These are phyloP conservation scores for Lachancea sp. DNA, from an alignment of 805 yeast genomes.

Conservation along the genomic window DNA sequence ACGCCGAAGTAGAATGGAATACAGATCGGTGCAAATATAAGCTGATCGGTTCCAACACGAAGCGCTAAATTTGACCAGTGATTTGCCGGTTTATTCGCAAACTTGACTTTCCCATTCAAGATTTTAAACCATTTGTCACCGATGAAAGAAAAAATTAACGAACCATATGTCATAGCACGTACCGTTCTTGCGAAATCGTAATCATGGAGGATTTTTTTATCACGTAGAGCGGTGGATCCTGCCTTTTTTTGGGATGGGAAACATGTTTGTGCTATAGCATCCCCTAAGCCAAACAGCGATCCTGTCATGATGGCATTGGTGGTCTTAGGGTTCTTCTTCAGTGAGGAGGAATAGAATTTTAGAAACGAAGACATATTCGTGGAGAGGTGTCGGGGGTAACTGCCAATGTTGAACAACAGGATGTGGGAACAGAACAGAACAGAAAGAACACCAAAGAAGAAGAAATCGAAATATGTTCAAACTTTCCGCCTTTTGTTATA, in stretches of 20 bases:
- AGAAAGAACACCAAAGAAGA: neutral
- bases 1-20: slow-evolving; percentile 65
- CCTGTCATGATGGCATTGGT: slow-evolving; percentile 54
- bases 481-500: too few relatives aligned
- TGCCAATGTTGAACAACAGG: too few relatives aligned
- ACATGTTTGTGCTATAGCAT: slow-evolving; percentile 58
- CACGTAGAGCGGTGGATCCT: neutral
- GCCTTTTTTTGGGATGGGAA: slow-evolving; percentile 30
- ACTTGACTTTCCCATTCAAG: slow-evolving; percentile 37
- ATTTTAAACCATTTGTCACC: slow-evolving; percentile 65
- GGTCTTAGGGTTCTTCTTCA: slow-evolving; percentile 42
- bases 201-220: neutral
- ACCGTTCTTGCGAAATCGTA: slow-evolving; percentile 52
- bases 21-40: slow-evolving; percentile 68
- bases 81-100: slow-evolving; percentile 31
- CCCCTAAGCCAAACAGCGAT: slow-evolving; percentile 68
- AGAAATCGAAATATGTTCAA: neutral
- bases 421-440: too few relatives aligned
- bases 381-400: neutral
- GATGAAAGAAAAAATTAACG: slow-evolving; percentile 66
- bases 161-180: slow-evolving; percentile 66
- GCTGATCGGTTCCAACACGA: slow-evolving; percentile 66
- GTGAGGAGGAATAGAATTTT: slow-evolving; percentile 16
- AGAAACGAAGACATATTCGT: slow-evolving; percentile 16
- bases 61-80: slow-evolving; percentile 34